A percentile compares a stretch with the other conserved stretches of the same genome.
Evolutionary conservation across 1,139 yeast species (phyloP).

Genomic region (Pneumocystis oryctolagi): DNA sequence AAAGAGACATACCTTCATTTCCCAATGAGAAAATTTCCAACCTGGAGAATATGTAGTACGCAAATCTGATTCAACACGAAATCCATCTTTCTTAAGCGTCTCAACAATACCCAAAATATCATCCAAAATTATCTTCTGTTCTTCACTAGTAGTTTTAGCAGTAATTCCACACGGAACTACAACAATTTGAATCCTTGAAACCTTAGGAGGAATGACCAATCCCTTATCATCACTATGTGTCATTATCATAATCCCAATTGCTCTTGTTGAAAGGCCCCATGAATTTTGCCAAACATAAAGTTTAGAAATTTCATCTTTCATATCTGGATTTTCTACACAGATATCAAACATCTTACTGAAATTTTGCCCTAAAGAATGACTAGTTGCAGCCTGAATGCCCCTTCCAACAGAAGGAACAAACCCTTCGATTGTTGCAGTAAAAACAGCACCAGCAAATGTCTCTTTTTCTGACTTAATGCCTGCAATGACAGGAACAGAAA

Average conservation of each 20-base stretch:
- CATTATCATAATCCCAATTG: slow-evolving; percentile 98
- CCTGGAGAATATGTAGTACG: slow-evolving; percentile 95
- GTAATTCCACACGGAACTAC: slow-evolving; percentile 93
- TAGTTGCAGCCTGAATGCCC: slow-evolving; percentile 98
- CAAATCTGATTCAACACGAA: slow-evolving; percentile 73
- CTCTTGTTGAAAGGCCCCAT: slow-evolving; percentile 98
- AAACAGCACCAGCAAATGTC: slow-evolving; percentile 95
- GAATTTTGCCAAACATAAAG: slow-evolving; percentile 89
- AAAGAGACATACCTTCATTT: slow-evolving; percentile 30
- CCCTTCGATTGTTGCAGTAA: slow-evolving; percentile 92
- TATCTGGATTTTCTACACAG: slow-evolving; percentile 75
- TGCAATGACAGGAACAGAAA: slow-evolving; percentile 94
- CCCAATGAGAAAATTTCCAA: slow-evolving; percentile 97
- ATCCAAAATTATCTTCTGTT: slow-evolving; percentile 49
- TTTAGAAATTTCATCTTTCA: slow-evolving; percentile 57
- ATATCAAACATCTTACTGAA: slow-evolving; percentile 97
- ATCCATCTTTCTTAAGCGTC: slow-evolving; percentile 36
- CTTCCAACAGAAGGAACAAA: slow-evolving; percentile 97
- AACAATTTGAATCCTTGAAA: slow-evolving; percentile 80
- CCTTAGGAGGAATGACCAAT: slow-evolving; percentile 92
- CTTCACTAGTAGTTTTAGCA: slow-evolving; percentile 64
- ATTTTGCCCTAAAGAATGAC: slow-evolving; percentile 95
- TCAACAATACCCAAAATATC: slow-evolving; percentile 57
- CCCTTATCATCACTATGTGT: slow-evolving; percentile 98
- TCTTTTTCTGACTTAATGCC: slow-evolving; percentile 95